Evolutionary conservation across 805 yeast genomes (phyloP).

Genomic region (Metschnikowia corniflorae): DNA sequence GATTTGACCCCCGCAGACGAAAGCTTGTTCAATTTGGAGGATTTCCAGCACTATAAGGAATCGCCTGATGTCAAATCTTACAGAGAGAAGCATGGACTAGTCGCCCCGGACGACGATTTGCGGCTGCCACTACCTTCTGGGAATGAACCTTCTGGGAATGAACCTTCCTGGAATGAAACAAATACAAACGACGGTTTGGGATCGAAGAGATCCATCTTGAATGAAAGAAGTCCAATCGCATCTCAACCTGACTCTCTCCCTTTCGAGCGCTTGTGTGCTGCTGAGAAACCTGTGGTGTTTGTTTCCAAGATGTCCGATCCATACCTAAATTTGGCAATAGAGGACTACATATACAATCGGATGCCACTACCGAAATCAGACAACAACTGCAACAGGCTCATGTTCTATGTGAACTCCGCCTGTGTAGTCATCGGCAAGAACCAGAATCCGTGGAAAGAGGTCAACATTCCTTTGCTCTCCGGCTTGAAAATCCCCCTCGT

Average conservation of each 20-base stretch:
- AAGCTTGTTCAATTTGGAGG: conserved; percentile 36
- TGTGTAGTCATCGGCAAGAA: conserved; percentile 95
- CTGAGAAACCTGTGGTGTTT: conserved; percentile 48
- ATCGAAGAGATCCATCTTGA: too few species aligned
- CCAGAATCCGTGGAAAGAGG: conserved; percentile 92
- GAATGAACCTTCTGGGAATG: neutral
- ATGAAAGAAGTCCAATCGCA: neutral
- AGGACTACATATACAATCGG: conserved; percentile 66
- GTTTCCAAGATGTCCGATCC: conserved; percentile 64
- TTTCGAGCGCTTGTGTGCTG: conserved; percentile 2
- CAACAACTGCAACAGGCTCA: conserved; percentile 44
- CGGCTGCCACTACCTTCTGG: neutral
- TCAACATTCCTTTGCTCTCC: conserved; percentile 55
- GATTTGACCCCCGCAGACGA: conserved; percentile 32
- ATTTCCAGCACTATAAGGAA: conserved; percentile 37
- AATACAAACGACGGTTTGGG: neutral
- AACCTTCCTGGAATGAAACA: neutral
- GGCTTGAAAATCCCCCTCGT: conserved; percentile 58
- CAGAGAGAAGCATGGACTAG: conserved; percentile 6
- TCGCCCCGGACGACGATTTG: neutral
- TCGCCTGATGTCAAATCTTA: conserved; percentile 26
- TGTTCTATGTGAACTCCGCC: conserved; percentile 73
- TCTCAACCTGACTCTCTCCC: neutral
- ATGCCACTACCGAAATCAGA: conserved; percentile 44
- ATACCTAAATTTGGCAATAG: conserved; percentile 72